Base-by-base conservation (phyloP, 345 rosid genomes). In the Eutrema yunnanense region DNA sequence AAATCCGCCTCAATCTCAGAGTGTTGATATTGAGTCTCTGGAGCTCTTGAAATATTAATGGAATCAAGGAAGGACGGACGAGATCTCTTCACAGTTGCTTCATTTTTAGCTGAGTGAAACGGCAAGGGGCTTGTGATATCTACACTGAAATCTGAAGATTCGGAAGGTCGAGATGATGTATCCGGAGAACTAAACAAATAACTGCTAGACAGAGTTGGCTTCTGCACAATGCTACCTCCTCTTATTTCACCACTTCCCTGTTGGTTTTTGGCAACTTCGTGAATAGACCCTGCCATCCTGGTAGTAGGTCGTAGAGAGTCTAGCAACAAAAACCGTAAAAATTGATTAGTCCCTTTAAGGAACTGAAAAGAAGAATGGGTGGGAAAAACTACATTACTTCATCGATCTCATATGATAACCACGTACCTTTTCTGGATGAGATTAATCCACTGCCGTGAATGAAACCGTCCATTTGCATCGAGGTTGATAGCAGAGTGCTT, bases 31-130 rank as follows among this genome's bases (percentile, higher is more conserved):
- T 61, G 76, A 74, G 81, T 69, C 62, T 76, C 88, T 8, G 82
- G 75, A 71, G 92, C 77, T 81, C 86, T 86, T 9, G 87, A 42
- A 60, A 84, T 79, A 46, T 88, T 86, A 57, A 96, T 84, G 64
- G 96, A 84, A 85, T 92, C 98, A 60, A 92, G 91, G 79, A 92
- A 90, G 52, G 99, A 96, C 33, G 97, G 91, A 43, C 97, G 90
- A 62, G 85, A 82, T 84, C 84, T 90, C 79, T 84, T 65, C 66
- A 82, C 79, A 72, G 43, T 84, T 30, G 86, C 63, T 70, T 92
- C 96, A 81, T 55, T 82, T 71, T 77, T 46, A 44, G 80, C 80
- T 13, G 82, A 50, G 78, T 81, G 8, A 63, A 49, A 67, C 6
- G 86, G 59, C 3, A 74, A 73, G 59, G 87, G 81, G 83, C 79